A percentile compares a stretch with the other conserved stretches of the same genome.
Conservation (phyloP, 371 early-diverging fungal species). For the Mortierella sp. region DNA sequence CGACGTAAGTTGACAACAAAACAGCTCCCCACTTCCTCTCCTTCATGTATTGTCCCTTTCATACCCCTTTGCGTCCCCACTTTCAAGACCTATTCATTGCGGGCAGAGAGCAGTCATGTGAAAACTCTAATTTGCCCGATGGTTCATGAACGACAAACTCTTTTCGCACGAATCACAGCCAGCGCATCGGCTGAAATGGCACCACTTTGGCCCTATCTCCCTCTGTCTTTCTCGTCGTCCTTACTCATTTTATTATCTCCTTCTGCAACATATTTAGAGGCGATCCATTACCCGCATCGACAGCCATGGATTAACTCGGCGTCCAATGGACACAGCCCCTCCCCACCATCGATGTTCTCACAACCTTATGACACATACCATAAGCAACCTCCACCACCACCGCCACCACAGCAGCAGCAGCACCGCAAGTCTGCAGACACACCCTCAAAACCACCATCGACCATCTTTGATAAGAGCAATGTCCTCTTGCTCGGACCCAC, state of each 20-base stretch:
- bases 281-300: conserved; percentile 52
- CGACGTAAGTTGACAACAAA: conserved; percentile 36
- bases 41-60: too few relatives aligned
- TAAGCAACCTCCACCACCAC: conserved; percentile 25
- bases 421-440: conserved; percentile 15
- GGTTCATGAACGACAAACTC: conserved; percentile 11
- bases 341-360: conserved; percentile 52
- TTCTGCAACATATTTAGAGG: conserved; percentile 30
- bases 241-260: not conserved
- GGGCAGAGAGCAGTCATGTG: conserved; percentile 36
- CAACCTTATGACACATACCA: conserved; percentile 55
- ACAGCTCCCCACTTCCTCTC: not conserved
- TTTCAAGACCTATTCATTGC: not conserved
- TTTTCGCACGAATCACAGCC: not conserved
- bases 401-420: conserved; percentile 20
- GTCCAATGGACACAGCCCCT: conserved; percentile 34
- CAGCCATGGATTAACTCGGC: conserved; percentile 56
- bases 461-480: conserved; percentile 90
- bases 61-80: not conserved
- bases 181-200: not conserved
- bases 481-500: conserved; percentile 90
- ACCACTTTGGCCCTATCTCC: not conserved
- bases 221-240: not conserved
- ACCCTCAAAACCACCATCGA: conserved; percentile 26
- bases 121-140: conserved; percentile 26